These are phyloP conservation scores for Nematodospora anomalae DNA, from an alignment of 1,139 yeast genomes.

Conservation along the genomic window DNA sequence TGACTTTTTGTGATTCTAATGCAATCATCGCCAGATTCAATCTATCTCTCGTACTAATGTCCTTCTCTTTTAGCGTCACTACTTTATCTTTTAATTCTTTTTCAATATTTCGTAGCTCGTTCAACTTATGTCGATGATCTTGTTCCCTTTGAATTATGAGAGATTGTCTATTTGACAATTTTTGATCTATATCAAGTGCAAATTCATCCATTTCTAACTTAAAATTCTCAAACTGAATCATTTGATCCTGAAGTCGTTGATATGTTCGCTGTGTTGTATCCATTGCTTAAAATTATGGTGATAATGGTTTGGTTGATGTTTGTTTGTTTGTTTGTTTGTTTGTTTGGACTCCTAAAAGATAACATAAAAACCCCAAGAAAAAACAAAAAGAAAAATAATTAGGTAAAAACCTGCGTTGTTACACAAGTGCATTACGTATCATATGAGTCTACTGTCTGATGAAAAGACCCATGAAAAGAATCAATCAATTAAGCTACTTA, in stretches of 20 bases:
- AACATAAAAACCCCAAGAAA: slow-evolving; percentile 1
- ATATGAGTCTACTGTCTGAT: not conserved
- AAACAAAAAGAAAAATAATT: too few relatives aligned
- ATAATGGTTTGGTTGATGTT: too few relatives aligned
- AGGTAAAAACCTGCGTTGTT: not conserved
- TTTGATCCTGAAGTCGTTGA: slow-evolving; percentile 6
- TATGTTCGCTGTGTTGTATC: slow-evolving; percentile 4
- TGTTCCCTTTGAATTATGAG: slow-evolving; percentile 6
- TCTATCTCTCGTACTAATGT: not conserved
- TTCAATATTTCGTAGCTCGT: slow-evolving; percentile 4
- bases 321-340: not conserved
- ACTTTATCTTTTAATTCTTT: slow-evolving; percentile 1
- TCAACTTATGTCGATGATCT: slow-evolving; percentile 4
- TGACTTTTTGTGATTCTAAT: slow-evolving; percentile 25
- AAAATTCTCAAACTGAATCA: slow-evolving; percentile 9
- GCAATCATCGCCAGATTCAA: slow-evolving; percentile 3
- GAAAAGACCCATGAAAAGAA: not conserved
- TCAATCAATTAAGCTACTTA: slow-evolving; percentile 47
- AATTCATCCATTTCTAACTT: slow-evolving; percentile 11
- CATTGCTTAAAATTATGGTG: slow-evolving; percentile 1
- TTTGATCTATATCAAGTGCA: slow-evolving; percentile 7
- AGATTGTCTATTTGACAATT: slow-evolving; percentile 9
- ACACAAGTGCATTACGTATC: not conserved
- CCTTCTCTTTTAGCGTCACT: slow-evolving; percentile 1
- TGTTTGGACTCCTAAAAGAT: not conserved